A percentile compares a stretch with the other conserved stretches of the same genome.
phyloP scores from a whole-genome alignment of 805 yeast species.

The Hagleromyces aurorensis region DNA sequence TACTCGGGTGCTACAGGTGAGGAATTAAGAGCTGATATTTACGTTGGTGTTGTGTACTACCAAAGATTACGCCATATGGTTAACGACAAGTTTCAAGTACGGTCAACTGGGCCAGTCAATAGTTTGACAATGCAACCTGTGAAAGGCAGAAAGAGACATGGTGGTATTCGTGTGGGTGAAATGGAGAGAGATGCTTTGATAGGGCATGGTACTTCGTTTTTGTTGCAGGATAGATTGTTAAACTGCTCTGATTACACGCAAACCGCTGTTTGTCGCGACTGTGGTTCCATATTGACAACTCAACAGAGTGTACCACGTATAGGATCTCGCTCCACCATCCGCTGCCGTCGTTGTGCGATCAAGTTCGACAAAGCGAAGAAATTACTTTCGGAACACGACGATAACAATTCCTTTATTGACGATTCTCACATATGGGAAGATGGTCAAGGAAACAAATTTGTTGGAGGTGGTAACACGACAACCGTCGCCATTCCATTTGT shows the following conservation, averaged over 20 bases:
- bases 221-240: conserved; percentile 87
- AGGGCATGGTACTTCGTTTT: conserved; percentile 95
- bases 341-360: conserved; percentile 88
- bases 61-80: conserved; percentile 99
- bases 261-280: conserved; percentile 78
- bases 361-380: conserved; percentile 51
- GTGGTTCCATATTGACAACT: conserved; percentile 88
- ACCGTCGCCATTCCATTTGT: conserved; percentile 96
- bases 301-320: conserved; percentile 87
- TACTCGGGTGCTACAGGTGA: conserved; percentile 98
- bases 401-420: conserved; percentile 37
- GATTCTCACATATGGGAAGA: conserved; percentile 92
- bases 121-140: conserved; percentile 98
- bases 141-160: conserved; percentile 96
- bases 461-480: conserved; percentile 90
- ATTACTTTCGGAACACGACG: conserved; percentile 31
- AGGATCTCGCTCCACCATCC: conserved; percentile 66
- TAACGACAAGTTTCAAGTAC: conserved; percentile 97
- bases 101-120: conserved; percentile 98
- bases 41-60: conserved; percentile 94
- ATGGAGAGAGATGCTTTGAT: conserved; percentile 99
- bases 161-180: conserved; percentile 99
- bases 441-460: conserved; percentile 85
- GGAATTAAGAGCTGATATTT: conserved; percentile 91
- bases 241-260: conserved; percentile 96